These are phyloP conservation scores for Daphne laureola DNA, from an alignment of 441 rosid genomes.

Conservation along the genomic window DNA sequence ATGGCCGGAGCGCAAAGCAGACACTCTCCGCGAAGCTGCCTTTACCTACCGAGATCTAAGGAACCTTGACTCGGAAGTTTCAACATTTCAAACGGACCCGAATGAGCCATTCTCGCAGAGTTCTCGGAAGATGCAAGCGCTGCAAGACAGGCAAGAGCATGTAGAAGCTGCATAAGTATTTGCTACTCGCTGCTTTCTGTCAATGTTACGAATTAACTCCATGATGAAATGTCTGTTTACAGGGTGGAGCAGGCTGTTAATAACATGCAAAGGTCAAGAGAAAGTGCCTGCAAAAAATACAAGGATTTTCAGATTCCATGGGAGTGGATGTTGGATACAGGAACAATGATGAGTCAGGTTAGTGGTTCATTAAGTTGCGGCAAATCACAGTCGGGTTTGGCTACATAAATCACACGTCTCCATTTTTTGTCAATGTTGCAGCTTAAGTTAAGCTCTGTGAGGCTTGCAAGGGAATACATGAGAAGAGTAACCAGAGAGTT, in stretches of 20 bases:
- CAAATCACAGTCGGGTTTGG: background rate
- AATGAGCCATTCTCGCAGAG: slow-evolving; percentile 35
- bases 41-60: slow-evolving; percentile 45
- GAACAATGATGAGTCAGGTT: slow-evolving; percentile 55
- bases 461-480: slow-evolving; percentile 50
- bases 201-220: slow-evolving; percentile 17
- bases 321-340: slow-evolving; percentile 69
- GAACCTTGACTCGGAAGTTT: slow-evolving; percentile 45
- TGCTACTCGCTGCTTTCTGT: slow-evolving; percentile 11
- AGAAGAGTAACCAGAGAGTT: slow-evolving; percentile 38
- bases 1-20: slow-evolving; percentile 73
- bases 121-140: slow-evolving; percentile 42
- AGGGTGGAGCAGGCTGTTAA: slow-evolving; percentile 57
- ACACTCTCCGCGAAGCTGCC: slow-evolving; percentile 61
- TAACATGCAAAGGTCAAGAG: slow-evolving; percentile 44
- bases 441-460: slow-evolving; percentile 49
- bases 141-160: slow-evolving; percentile 82
- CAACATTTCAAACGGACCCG: slow-evolving; percentile 39
- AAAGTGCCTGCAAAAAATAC: slow-evolving; percentile 46
- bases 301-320: slow-evolving; percentile 61
- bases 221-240: slow-evolving; percentile 15
- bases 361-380: slow-evolving; percentile 12
- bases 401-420: background rate
- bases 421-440: slow-evolving; percentile 14
- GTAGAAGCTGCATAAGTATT: slow-evolving; percentile 27